Evolutionary conservation across 768 basidiomycete genomes (phyloP), one percentile per base, ranked within the genome.

Genomic region (Trametes cingulata): DNA sequence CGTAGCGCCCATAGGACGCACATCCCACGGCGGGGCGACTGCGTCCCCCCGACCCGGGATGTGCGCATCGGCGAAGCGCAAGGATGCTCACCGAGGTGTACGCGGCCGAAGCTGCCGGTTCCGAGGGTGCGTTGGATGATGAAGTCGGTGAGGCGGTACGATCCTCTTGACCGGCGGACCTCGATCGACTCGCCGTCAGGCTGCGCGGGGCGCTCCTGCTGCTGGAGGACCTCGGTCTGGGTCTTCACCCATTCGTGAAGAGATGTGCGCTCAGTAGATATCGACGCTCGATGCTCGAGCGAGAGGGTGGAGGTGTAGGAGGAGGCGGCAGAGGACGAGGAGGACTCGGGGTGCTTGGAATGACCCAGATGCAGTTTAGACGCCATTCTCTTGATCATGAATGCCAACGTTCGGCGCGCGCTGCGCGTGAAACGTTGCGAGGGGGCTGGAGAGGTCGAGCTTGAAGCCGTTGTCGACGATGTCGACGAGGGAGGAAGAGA

Each of bases 21-120:
- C 49, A 50, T 29, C 10, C 20, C 45, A 43, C 24, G 43, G 49
- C 15, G 29, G 13, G 19, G 29, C 36, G 43, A 25, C 19, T 9
- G 27, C 12, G 37, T n/a, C 2, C 2, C 6, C 35, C 50, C 33
- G 51, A 46, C 35, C 39, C 19, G 17, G 40, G 51, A n/a, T 20
- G 17, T 10, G 27, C 3, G n/a, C 17, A 33, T 17, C 24, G 46
- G 35, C 46, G 46, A 12, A 39, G n/a, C 13, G 46, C 20, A 1
- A 29, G 25, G 33, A 10, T 27, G 67, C 75, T 52, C 69, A 92
- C 92, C 92, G 40, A 94, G 78, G 74, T 93, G 92, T 0, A 99
- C 97, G n/a, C 95, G 84, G 1, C 97, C 97, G 73, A 99, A 98
- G 69, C 94, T 97, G 0, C 97, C 97, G 1, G 95, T 98, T 0